phyloP scores from a whole-genome alignment of 1,139 yeast species.

The Pichia sp. region DNA sequence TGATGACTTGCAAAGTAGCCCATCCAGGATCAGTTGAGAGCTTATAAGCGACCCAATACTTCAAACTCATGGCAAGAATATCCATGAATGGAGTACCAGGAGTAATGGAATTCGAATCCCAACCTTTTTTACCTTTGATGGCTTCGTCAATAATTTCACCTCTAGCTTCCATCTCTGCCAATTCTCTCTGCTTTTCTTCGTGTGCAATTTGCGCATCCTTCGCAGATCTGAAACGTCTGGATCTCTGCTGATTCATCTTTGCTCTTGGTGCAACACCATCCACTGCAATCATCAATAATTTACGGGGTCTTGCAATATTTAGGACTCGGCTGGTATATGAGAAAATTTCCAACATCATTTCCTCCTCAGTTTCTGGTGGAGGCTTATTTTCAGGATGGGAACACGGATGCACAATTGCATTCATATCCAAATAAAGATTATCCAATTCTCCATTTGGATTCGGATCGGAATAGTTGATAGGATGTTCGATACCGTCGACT shows the following conservation, averaged over 20 bases:
- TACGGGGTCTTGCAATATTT: conserved; percentile 92
- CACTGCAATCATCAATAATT: conserved; percentile 87
- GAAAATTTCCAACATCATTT: conserved; percentile 88
- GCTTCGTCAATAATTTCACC: conserved; percentile 68
- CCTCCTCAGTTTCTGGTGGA: conserved; percentile 91
- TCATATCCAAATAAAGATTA: conserved; percentile 89
- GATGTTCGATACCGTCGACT: conserved; percentile 57
- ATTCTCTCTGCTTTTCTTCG: conserved; percentile 54
- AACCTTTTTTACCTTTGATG: conserved; percentile 51
- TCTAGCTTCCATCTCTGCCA: conserved; percentile 47
- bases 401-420: conserved; percentile 97
- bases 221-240: conserved; percentile 93
- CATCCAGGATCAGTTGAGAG: conserved; percentile 85
- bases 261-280: conserved; percentile 99
- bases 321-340: conserved; percentile 85
- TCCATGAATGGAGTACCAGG: conserved; percentile 99
- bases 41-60: conserved; percentile 89
- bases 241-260: conserved; percentile 96
- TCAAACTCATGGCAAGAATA: conserved; percentile 70
- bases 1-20: conserved; percentile 76
- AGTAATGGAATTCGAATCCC: conserved; percentile 97
- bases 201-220: conserved; percentile 76
- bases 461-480: conserved; percentile 65
- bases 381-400: conserved; percentile 95
- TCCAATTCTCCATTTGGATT: conserved; percentile 96